Percentiles rank a stretch among this genome's conserved stretches.
Evolutionary conservation across 2,329 filamentous ascomycete genomes (phyloP).

Genomic region (Penicillium brasilianum): DNA sequence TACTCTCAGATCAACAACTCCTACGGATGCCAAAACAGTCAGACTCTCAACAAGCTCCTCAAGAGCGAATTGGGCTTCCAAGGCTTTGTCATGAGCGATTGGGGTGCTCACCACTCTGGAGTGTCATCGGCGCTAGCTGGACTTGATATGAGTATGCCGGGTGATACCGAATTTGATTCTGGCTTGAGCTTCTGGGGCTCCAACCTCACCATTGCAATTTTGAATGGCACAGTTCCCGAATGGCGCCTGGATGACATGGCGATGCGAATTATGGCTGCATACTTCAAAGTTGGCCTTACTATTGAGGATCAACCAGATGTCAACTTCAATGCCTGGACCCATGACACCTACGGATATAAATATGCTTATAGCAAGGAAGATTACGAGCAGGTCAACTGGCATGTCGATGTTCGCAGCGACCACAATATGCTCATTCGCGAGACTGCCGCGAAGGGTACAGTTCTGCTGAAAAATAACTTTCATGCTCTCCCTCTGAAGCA

Average conservation of each 20-base stretch:
- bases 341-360: constrained; percentile 14
- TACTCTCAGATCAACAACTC: constrained; percentile 53
- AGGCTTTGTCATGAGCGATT: constrained; percentile 53
- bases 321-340: constrained; percentile 35
- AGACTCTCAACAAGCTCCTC: constrained; percentile 50
- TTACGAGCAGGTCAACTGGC: constrained; percentile 15
- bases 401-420: constrained; percentile 66
- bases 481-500: constrained; percentile 54
- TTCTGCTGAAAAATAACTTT: constrained; percentile 64
- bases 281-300: constrained; percentile 49
- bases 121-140: constrained; percentile 54
- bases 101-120: constrained; percentile 51
- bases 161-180: constrained; percentile 36
- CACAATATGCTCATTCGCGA: constrained; percentile 74
- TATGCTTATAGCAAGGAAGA: constrained; percentile 14
- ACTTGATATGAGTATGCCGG: constrained; percentile 42
- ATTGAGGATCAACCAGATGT: constrained; percentile 44
- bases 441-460: constrained; percentile 75
- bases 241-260: constrained; percentile 54
- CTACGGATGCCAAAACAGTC: constrained; percentile 44
- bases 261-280: constrained; percentile 52
- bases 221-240: constrained; percentile 50
- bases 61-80: constrained; percentile 58
- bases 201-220: constrained; percentile 18
- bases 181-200: constrained; percentile 35